Evolutionary conservation across 1,284 basidiomycete genomes (phyloP).

Genomic region (Thelephora terrestris): DNA sequence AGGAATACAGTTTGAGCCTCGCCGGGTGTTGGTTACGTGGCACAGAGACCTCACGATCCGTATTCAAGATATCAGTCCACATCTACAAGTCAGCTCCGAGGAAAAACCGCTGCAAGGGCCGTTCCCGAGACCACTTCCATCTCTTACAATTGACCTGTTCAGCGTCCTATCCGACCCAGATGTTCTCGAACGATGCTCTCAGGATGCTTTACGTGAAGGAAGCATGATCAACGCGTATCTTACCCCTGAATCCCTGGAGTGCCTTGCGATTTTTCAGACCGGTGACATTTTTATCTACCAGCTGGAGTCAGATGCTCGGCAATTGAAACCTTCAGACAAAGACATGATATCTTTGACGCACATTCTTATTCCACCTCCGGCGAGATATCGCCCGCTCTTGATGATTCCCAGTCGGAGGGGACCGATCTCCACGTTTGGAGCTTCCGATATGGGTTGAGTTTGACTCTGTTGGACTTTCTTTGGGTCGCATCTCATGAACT

Average conservation of each 20-base stretch:
- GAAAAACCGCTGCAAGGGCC: slow-evolving; percentile 37
- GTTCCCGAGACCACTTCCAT: slow-evolving; percentile 52
- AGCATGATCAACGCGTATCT: slow-evolving; percentile 47
- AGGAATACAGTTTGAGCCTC: slow-evolving; percentile 43
- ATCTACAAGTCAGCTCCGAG: slow-evolving; percentile 44
- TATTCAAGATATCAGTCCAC: slow-evolving; percentile 62
- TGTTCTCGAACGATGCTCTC: slow-evolving; percentile 25
- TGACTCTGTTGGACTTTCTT: neutral
- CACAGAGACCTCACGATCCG: slow-evolving; percentile 58
- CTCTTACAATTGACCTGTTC: slow-evolving; percentile 53
- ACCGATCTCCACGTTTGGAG: slow-evolving; percentile 41
- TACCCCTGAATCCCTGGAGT: slow-evolving; percentile 58
- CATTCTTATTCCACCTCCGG: slow-evolving; percentile 26
- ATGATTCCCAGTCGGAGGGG: slow-evolving; percentile 45
- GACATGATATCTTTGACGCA: slow-evolving; percentile 38
- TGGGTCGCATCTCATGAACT: neutral
- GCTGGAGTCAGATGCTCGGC: slow-evolving; percentile 24
- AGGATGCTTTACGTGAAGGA: slow-evolving; percentile 23
- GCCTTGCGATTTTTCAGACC: slow-evolving; percentile 46
- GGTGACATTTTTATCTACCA: slow-evolving; percentile 63
- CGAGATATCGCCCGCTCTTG: slow-evolving; percentile 51
- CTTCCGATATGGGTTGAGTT: slow-evolving; percentile 60
- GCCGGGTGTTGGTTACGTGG: slow-evolving; percentile 57
- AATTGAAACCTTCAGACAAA: slow-evolving; percentile 12
- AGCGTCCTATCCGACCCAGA: slow-evolving; percentile 37